phyloP scores from a whole-genome alignment of 495 filamentous ascomycete genomes.

The Penicillium lividum region DNA sequence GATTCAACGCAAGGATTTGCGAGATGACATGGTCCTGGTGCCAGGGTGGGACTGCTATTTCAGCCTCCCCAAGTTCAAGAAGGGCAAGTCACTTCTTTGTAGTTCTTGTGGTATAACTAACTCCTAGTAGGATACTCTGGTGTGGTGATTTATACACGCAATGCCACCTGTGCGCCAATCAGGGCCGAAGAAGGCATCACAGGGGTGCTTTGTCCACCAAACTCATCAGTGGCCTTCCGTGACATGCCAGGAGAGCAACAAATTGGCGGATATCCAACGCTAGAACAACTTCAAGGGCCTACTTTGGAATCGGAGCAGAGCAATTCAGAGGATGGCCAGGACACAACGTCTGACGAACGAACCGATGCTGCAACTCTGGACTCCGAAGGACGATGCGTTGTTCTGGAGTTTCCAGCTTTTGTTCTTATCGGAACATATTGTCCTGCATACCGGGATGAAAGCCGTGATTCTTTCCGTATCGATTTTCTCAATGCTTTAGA shows the following conservation, averaged over 20 bases:
- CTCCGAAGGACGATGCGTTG: constrained; percentile 86
- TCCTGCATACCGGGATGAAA: constrained; percentile 83
- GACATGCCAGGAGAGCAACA: constrained; percentile 75
- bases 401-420: constrained; percentile 96
- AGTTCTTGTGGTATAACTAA: not conserved
- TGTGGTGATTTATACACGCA: constrained; percentile 93
- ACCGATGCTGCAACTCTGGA: constrained; percentile 75
- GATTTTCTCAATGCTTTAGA: constrained; percentile 80
- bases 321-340: constrained; percentile 12
- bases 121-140: constrained; percentile 81
- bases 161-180: constrained; percentile 82
- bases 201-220: constrained; percentile 76
- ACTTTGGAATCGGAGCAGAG: not conserved
- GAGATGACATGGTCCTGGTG: constrained; percentile 94
- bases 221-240: constrained; percentile 70
- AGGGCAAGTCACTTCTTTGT: constrained; percentile 52
- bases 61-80: constrained; percentile 88
- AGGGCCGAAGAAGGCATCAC: constrained; percentile 92
- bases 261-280: constrained; percentile 88
- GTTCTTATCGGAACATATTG: constrained; percentile 89
- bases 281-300: constrained; percentile 59
- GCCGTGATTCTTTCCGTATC: constrained; percentile 79
- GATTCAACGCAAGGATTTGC: constrained; percentile 91
- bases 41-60: constrained; percentile 97
- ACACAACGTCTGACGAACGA: constrained; percentile 15